These are phyloP conservation scores for Trametes sanguinea DNA, from an alignment of 768 basidiomycete species.

Conservation along the genomic window DNA sequence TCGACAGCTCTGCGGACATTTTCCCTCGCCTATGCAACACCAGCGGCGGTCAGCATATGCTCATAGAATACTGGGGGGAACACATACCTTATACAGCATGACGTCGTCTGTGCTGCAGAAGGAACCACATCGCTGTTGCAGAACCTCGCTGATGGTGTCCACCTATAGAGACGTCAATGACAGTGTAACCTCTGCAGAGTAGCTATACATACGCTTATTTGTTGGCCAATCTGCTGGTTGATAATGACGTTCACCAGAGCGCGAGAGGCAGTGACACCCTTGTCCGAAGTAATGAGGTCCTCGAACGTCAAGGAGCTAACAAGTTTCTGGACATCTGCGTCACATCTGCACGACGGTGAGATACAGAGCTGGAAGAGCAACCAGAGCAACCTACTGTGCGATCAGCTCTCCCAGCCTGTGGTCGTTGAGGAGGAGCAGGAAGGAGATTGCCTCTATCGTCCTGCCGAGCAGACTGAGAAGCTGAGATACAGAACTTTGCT, in stretches of 20 bases:
- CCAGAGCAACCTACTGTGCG: conserved; percentile 55
- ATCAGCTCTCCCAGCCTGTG: conserved; percentile 87
- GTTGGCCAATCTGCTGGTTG: conserved; percentile 96
- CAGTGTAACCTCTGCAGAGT: neutral
- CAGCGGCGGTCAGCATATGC: too few species aligned
- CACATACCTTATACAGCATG: conserved; percentile 85
- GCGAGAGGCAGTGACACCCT: conserved; percentile 86
- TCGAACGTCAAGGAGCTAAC: conserved; percentile 78
- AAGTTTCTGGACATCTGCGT: conserved; percentile 66
- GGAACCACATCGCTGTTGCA: conserved; percentile 93
- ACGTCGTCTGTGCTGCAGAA: conserved; percentile 99
- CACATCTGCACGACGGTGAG: conserved; percentile 54
- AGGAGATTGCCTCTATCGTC: conserved; percentile 92
- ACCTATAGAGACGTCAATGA: conserved; percentile 51
- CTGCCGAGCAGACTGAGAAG: conserved; percentile 74
- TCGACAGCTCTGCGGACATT: conserved; percentile 89
- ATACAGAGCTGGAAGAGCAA: conserved; percentile 1
- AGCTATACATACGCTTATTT: conserved; percentile 77
- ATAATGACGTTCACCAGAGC: conserved; percentile 94
- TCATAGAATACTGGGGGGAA: neutral
- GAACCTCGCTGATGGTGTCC: conserved; percentile 92
- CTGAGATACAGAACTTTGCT: conserved; percentile 81
- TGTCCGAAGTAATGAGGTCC: conserved; percentile 80
- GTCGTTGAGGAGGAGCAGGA: conserved; percentile 88
- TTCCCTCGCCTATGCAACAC: conserved; percentile 74